Conservation (phyloP, 352 stramenopile genomes). For the Phytophthora pluvialis region DNA sequence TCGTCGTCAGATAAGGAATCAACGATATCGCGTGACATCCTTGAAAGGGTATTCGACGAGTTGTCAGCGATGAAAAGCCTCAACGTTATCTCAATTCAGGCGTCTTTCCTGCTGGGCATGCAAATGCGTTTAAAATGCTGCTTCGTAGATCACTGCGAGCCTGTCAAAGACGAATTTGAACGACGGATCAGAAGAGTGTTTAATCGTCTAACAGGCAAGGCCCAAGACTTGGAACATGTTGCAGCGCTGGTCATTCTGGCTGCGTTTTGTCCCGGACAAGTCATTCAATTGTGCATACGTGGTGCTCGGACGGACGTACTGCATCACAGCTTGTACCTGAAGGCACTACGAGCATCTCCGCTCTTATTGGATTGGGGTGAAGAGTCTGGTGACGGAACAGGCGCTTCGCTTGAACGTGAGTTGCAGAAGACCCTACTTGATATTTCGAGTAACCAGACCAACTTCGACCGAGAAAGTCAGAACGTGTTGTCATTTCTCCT, state of each 20-base stretch:
- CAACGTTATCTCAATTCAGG: constrained; percentile 30
- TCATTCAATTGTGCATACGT: constrained; percentile 36
- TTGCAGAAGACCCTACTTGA: constrained; percentile 32
- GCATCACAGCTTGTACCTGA: constrained; percentile 36
- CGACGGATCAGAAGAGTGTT: constrained; percentile 32
- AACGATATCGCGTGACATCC: constrained; percentile 12
- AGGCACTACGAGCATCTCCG: constrained; percentile 32
- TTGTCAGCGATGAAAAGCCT: constrained; percentile 22
- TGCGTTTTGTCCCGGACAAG: constrained; percentile 36
- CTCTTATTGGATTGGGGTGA: constrained; percentile 43
- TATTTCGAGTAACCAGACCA: constrained; percentile 21
- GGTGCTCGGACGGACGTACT: constrained; percentile 20
- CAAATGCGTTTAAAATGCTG: constrained; percentile 28
- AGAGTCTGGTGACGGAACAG: neutral
- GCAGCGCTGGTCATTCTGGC: constrained; percentile 29
- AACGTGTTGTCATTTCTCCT: constrained; percentile 37
- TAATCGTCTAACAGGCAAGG: constrained; percentile 45
- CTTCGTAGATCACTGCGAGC: constrained; percentile 18
- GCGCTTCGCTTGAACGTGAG: constrained; percentile 25
- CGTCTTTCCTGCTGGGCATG: constrained; percentile 39
- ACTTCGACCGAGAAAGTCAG: constrained; percentile 37
- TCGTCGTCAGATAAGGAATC: neutral
- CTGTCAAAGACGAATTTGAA: constrained; percentile 17
- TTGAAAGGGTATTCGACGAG: constrained; percentile 34
- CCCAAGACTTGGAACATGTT: constrained; percentile 13